A percentile compares a stretch with the other conserved stretches of the same genome.
These are phyloP conservation scores for Epichloe elymi DNA, from an alignment of 2,329 filamentous ascomycete species.

Conservation along the genomic window DNA sequence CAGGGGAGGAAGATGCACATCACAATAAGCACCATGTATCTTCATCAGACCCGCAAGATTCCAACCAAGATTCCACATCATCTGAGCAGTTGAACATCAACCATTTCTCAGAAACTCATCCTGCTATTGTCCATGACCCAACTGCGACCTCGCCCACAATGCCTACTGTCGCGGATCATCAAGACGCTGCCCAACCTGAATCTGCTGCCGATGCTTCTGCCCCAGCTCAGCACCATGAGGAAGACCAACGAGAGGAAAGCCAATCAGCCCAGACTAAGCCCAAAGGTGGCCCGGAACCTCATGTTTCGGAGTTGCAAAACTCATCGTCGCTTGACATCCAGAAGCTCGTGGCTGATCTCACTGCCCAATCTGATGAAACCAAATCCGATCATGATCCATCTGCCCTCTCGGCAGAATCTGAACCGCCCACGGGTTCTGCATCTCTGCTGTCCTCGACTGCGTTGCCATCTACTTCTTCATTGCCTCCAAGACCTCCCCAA, in stretches of 20 bases:
- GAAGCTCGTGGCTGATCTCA: conserved; percentile 28
- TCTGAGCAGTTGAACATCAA: conserved; percentile 23
- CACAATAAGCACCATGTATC: conserved; percentile 29
- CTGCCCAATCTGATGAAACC: conserved; percentile 20
- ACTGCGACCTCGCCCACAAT: conserved; percentile 11
- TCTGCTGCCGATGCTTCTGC: conserved; percentile 11
- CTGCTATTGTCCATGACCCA: conserved; percentile 20
- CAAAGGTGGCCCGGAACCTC: conserved; percentile 16
- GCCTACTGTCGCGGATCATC: conserved; percentile 12
- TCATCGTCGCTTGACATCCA: conserved; percentile 23
- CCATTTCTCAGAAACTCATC: conserved; percentile 17
- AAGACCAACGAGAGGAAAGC: conserved; percentile 8
- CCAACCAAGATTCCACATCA: conserved; percentile 27
- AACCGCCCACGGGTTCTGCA: conserved; percentile 15
- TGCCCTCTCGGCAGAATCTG: conserved; percentile 13
- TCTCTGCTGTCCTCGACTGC: conserved; percentile 19
- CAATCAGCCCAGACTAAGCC: conserved; percentile 12
- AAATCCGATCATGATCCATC: conserved; percentile 17
- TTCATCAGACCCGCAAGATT: conserved; percentile 26
- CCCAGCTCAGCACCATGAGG: conserved; percentile 14
- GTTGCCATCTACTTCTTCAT: conserved; percentile 26
- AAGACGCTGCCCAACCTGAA: conserved; percentile 3
- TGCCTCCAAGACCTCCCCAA: conserved; percentile 34
- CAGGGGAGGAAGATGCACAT: conserved; percentile 23
- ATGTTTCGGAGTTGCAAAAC: conserved; percentile 16